A percentile compares a stretch with the other conserved stretches of the same genome.
Evolutionary conservation across 225 moss, liverwort and hornwort genomes (phyloP).

Genomic region (Physcomitrellopsis africana): DNA sequence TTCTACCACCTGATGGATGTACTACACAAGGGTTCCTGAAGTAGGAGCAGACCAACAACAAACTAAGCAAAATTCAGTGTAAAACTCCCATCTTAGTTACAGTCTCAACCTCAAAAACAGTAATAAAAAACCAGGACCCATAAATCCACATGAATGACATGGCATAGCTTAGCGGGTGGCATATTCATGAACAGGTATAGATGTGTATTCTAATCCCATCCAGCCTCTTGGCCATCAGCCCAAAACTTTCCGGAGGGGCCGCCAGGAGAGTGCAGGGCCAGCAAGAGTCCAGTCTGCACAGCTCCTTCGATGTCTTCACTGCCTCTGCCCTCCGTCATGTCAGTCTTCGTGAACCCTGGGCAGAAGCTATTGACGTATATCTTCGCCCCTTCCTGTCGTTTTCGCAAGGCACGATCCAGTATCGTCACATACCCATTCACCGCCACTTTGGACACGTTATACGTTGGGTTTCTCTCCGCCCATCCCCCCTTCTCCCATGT

Average conservation of each 20-base stretch:
- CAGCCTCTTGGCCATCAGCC: conserved; percentile 4
- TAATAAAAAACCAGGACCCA: too few species aligned
- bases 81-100: too few species aligned
- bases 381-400: conserved; percentile 16
- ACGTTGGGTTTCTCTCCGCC: conserved; percentile 29
- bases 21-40: too few species aligned
- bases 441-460: conserved; percentile 48
- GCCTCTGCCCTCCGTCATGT: conserved; percentile 46
- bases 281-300: conserved; percentile 39
- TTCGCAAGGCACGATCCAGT: conserved; percentile 31
- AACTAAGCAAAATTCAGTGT: too few species aligned
- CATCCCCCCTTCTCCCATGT: conserved; percentile 48
- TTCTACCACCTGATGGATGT: too few species aligned
- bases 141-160: too few species aligned
- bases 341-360: conserved; percentile 49
- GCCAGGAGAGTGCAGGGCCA: conserved; percentile 32
- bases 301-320: conserved; percentile 37
- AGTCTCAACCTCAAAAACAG: too few species aligned
- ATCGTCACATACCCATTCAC: conserved; percentile 52
- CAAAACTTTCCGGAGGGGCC: conserved; percentile 46
- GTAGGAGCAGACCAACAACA: too few species aligned
- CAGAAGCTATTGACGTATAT: conserved; percentile 54
- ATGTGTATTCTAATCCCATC: conserved; percentile 29
- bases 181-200: too few species aligned
- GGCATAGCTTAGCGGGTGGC: too few species aligned